A percentile compares a stretch with the other conserved stretches of the same genome.
phyloP scores from a whole-genome alignment of 2,329 filamentous ascomycete genomes.

The Ilyonectria destructans region DNA sequence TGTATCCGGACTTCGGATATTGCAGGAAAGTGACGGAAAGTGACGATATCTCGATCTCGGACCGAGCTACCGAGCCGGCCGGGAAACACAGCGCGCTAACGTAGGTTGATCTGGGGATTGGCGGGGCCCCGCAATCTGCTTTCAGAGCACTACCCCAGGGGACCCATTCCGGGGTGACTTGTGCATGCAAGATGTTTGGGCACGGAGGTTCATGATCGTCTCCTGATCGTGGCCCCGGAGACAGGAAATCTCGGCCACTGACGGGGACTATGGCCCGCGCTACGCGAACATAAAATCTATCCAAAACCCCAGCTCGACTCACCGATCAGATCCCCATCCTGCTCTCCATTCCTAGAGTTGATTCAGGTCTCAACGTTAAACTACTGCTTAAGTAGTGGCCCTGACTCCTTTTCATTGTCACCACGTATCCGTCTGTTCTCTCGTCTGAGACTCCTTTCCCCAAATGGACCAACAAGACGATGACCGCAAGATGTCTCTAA shows the following conservation, averaged over 20 bases:
- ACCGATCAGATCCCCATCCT: background rate
- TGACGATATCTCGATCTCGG: constrained; percentile 1
- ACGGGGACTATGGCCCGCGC: constrained; percentile 11
- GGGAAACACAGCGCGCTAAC: constrained; percentile 1
- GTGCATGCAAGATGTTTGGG: background rate
- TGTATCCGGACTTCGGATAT: constrained; percentile 27
- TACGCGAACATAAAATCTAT: background rate
- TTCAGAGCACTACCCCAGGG: background rate
- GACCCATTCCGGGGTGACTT: background rate
- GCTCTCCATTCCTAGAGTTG: background rate
- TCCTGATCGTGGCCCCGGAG: background rate
- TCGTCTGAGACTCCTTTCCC: background rate
- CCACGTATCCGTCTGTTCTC: background rate
- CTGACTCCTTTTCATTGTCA: background rate
- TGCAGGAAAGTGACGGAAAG: constrained; percentile 31
- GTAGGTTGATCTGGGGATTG: constrained; percentile 17
- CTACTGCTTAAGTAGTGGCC: background rate
- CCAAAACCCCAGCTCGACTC: constrained; percentile 1
- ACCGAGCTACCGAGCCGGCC: background rate
- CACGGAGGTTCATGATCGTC: background rate
- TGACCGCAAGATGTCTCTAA: constrained; percentile 27
- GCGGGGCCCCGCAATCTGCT: constrained; percentile 18
- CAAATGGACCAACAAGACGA: constrained; percentile 13
- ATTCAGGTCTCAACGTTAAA: background rate
- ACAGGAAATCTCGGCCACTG: constrained; percentile 23